These are phyloP conservation scores for Globisporangium alternatum DNA, from an alignment of 352 stramenopile species.

Conservation along the genomic window DNA sequence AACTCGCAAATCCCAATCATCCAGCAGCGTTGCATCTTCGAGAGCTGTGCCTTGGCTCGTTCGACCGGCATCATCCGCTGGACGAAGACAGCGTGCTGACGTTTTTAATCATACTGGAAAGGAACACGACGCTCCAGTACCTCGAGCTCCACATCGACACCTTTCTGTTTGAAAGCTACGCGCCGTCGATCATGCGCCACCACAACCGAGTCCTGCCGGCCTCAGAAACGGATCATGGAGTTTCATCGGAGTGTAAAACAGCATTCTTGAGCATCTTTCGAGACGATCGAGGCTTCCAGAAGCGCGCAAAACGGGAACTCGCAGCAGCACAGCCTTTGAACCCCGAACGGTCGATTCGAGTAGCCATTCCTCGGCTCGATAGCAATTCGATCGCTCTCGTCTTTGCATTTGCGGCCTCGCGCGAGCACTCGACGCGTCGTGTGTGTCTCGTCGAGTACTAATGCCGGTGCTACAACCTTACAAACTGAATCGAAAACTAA, in stretches of 20 bases:
- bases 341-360: neutral
- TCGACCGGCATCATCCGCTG: slow-evolving; percentile 14
- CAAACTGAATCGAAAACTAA: slow-evolving; percentile 1
- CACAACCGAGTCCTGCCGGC: slow-evolving; percentile 7
- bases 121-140: slow-evolving; percentile 12
- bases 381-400: slow-evolving; percentile 10
- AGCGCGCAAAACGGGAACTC: neutral
- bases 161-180: slow-evolving; percentile 14
- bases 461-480: neutral
- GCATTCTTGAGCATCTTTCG: slow-evolving; percentile 13
- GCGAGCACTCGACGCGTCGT: slow-evolving; percentile 7
- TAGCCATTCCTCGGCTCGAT: neutral
- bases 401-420: slow-evolving; percentile 16
- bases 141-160: slow-evolving; percentile 17
- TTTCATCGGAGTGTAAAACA: neutral
- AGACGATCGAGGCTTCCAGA: neutral
- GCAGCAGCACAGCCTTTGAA: neutral
- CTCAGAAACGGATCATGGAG: neutral
- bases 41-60: slow-evolving; percentile 17
- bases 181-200: slow-evolving; percentile 11
- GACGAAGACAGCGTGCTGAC: slow-evolving; percentile 17
- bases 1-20: slow-evolving; percentile 4
- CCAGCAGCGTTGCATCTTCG: slow-evolving; percentile 6
- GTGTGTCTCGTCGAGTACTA: slow-evolving; percentile 27
- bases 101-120: slow-evolving; percentile 10